These are phyloP conservation scores for Telfairia occidentalis DNA, from an alignment of 331 rosid genomes.

Conservation along the genomic window DNA sequence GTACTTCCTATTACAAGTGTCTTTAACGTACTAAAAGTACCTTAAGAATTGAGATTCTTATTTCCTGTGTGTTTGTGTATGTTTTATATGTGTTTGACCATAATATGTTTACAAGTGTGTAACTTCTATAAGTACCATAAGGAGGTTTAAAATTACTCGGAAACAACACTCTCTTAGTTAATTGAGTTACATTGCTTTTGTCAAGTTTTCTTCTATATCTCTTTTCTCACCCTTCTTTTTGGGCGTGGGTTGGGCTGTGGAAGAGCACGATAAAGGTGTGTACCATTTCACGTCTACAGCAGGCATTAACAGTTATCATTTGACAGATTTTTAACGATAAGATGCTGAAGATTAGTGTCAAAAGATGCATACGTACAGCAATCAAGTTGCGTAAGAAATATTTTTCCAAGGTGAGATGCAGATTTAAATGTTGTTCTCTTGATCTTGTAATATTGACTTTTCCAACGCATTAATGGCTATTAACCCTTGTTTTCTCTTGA, in stretches of 20 bases:
- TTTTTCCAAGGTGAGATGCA: conserved; percentile 54
- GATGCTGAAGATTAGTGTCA: conserved; percentile 63
- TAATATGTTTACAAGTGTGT: not conserved
- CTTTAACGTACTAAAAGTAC: not conserved
- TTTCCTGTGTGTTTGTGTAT: not conserved
- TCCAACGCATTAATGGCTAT: not conserved
- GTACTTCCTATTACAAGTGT: not conserved
- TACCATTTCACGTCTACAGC: not conserved
- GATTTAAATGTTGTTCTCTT: conserved; percentile 11
- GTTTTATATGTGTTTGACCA: not conserved
- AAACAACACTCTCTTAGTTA: not conserved
- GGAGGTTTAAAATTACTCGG: not conserved
- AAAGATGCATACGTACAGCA: conserved; percentile 59
- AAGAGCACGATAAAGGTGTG: not conserved
- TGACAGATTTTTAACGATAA: conserved; percentile 83
- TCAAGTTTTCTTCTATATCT: not conserved
- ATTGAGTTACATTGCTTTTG: not conserved
- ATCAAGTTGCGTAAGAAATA: conserved; percentile 81
- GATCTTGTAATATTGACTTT: conserved; percentile 7
- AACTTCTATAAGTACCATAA: not conserved
- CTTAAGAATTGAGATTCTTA: not conserved
- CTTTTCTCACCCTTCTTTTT: not conserved
- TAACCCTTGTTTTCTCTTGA: not conserved
- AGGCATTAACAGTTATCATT: conserved; percentile 11
- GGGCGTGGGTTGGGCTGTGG: not conserved